These are phyloP conservation scores for Ajuga reptans DNA, from an alignment of 305 asterid species.

Conservation along the genomic window DNA sequence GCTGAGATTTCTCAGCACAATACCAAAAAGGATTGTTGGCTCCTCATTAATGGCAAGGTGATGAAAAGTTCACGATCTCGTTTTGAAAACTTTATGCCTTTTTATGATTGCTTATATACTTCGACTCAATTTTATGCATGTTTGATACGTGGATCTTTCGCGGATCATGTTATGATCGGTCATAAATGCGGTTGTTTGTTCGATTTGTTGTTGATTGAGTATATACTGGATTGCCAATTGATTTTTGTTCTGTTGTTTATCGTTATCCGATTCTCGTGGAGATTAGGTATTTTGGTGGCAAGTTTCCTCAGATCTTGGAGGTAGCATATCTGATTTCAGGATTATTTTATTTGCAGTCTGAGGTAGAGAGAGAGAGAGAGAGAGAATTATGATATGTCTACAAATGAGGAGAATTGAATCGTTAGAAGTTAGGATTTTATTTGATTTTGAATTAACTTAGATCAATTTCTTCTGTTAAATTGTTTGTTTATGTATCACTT, in stretches of 20 bases:
- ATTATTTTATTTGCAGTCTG: neutral
- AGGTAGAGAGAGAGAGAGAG: neutral
- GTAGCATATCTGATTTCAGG: neutral
- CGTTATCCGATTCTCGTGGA: neutral
- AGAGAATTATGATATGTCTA: neutral
- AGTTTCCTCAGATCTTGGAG: slow-evolving; percentile 19
- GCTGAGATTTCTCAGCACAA: slow-evolving; percentile 66
- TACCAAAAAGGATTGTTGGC: slow-evolving; percentile 65
- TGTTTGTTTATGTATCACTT: neutral
- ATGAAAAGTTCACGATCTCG: neutral
- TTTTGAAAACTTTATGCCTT: neutral
- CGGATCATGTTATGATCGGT: neutral
- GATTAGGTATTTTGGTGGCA: neutral
- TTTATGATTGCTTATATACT: neutral
- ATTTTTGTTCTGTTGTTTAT: neutral
- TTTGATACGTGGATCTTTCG: slow-evolving; percentile 25
- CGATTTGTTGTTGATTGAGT: neutral
- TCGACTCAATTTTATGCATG: slow-evolving; percentile 6
- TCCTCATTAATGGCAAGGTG: slow-evolving; percentile 65
- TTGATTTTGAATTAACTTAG: neutral
- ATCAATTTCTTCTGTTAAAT: neutral
- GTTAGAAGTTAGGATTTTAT: neutral
- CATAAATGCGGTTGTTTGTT: neutral
- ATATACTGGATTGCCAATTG: neutral
- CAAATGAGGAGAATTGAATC: neutral